phyloP scores from a whole-genome alignment of 208 protist genomes.

The Leishmania gerbilli region DNA sequence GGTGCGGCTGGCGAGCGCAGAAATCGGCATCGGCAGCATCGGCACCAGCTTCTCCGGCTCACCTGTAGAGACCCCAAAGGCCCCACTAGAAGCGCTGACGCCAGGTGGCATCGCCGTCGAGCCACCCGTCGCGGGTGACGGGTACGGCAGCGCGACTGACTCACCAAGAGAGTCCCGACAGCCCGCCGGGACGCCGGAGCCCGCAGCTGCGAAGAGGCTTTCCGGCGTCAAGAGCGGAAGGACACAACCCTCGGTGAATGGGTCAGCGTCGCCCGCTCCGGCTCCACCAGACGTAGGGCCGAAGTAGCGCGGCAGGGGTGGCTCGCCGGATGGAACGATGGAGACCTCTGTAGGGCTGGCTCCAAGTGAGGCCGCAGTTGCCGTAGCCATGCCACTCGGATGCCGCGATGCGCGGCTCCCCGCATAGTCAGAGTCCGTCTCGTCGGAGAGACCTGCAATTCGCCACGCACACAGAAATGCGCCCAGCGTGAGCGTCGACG shows the following conservation, averaged over 20 bases:
- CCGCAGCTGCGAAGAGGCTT: slow-evolving; percentile 1
- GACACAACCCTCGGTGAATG: not conserved
- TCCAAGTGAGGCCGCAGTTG: not conserved
- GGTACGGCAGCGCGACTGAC: not conserved
- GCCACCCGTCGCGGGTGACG: not conserved
- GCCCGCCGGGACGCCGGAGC: not conserved
- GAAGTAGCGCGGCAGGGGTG: not conserved
- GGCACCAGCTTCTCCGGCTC: slow-evolving; percentile 1
- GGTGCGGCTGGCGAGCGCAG: slow-evolving; percentile 3
- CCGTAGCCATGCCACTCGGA: not conserved
- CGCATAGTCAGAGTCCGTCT: not conserved
- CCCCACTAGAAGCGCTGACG: not conserved
- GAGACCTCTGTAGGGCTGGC: not conserved
- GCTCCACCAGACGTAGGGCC: not conserved
- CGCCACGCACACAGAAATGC: slow-evolving; percentile 72
- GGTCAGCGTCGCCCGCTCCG: not conserved
- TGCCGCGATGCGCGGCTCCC: not conserved
- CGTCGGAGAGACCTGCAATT: slow-evolving; percentile 10
- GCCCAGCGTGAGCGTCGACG: slow-evolving; percentile 58
- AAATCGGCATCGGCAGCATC: slow-evolving; percentile 7
- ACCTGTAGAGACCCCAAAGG: not conserved
- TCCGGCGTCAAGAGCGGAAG: slow-evolving; percentile 27
- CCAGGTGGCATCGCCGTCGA: not conserved
- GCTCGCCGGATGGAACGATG: not conserved
- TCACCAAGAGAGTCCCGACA: not conserved